Base-by-base conservation (phyloP, 2,329 filamentous ascomycete genomes). In the Gnomoniopsis smithogilvyi region DNA sequence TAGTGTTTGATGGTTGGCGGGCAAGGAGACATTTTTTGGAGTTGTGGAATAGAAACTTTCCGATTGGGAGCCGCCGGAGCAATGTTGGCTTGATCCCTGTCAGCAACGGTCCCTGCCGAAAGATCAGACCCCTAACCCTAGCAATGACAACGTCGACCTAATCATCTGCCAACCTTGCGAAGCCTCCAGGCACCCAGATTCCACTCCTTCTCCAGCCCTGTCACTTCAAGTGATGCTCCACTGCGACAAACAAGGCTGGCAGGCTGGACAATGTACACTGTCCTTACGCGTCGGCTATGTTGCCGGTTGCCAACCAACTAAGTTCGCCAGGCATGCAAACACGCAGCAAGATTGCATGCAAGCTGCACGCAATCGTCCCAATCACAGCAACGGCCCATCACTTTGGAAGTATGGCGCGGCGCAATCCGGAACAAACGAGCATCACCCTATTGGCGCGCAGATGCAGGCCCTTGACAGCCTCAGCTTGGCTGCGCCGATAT, bases 281-380 rank as follows among this genome's bases (percentile, higher is more conserved):
- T n/a, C n/a, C n/a, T 14, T 41, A n/a, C 36, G 36, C 36, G 17
- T 41, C 36, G 2, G 36, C 6, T 12, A 41, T 41, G 12, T 3
- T n/a, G 12, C 36, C 36, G 4, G 12, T 3, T n/a, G 12, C 36
- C 36, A 14, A 41, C 36, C 12, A 41, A 41, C 12, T 15, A 1
- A 11, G 15, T 14, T 41, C 36, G 36, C 8, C 26, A 8, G 8
- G 26, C 26, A 30, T 30, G 36, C 36, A 8, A 14, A 21, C 43
- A 46, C 21, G 43, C 43, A 46, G 1, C 38, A 12, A 46, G 43
- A 11, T 2, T n/a, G 14, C 43, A 19, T 46, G 21, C 8, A n/a
- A 33, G 45, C 38, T 51, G 57, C 57, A 34, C 22, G 47, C 38
- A 34, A 55, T 51, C 57, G 57, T 59, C 57, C 57, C 57, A 59